These are phyloP conservation scores for Dicorynia guianensis DNA, from an alignment of 306 rosid genomes.

Conservation along the genomic window DNA sequence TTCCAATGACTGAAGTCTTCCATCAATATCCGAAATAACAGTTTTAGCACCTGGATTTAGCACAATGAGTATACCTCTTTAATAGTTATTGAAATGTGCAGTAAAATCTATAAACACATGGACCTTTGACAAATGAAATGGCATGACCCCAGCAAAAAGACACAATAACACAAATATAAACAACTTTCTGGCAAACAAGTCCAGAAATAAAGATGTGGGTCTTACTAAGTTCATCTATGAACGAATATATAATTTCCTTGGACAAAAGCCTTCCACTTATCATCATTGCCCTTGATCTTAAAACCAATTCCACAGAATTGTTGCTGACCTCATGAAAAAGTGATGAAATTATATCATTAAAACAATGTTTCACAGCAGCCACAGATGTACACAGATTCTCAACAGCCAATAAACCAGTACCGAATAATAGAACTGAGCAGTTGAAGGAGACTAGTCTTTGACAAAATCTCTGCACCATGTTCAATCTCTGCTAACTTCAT, in stretches of 20 bases:
- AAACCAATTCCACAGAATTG: constrained; percentile 60
- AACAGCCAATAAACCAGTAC: constrained; percentile 46
- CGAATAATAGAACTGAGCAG: constrained; percentile 78
- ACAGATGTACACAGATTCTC: constrained; percentile 3
- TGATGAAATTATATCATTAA: constrained; percentile 24
- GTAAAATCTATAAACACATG: not conserved
- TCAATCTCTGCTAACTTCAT: constrained; percentile 79
- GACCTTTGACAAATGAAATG: constrained; percentile 21
- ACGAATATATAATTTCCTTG: constrained; percentile 57
- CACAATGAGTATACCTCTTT: constrained; percentile 16
- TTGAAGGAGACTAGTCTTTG: constrained; percentile 73
- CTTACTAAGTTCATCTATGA: constrained; percentile 78
- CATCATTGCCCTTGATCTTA: constrained; percentile 85
- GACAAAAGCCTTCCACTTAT: constrained; percentile 85
- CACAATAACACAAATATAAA: not conserved
- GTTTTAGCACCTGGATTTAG: constrained; percentile 61
- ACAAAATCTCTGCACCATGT: constrained; percentile 78
- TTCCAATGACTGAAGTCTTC: constrained; percentile 62
- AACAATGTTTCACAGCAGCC: constrained; percentile 21
- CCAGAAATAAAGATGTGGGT: constrained; percentile 32
- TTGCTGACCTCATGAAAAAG: constrained; percentile 52
- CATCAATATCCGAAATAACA: constrained; percentile 74
- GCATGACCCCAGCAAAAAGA: constrained; percentile 30
- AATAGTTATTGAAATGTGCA: constrained; percentile 7
- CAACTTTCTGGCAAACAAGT: constrained; percentile 13